Base-by-base conservation (phyloP, 2,329 filamentous ascomycete species). In the Trichoderma polysporum region DNA sequence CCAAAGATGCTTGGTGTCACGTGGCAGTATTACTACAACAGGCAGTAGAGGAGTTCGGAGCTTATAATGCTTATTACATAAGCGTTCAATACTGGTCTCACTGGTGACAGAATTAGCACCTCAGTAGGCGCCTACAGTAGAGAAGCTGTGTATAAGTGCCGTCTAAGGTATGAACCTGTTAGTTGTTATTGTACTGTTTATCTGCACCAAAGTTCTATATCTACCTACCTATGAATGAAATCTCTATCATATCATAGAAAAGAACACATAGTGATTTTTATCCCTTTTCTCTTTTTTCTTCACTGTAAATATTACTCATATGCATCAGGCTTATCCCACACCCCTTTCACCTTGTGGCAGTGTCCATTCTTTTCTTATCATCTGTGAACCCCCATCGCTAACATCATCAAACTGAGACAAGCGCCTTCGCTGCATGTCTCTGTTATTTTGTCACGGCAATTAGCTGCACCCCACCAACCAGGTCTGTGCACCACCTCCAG, bases 401-500 rank as follows among this genome's bases (percentile, higher is more conserved):
- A n/a, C n/a, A n/a, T n/a, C n/a, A n/a, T n/a, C 41, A 8, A 19
- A 19, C 9, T 49, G 29, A 60, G 57, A 60, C 29, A 59, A 15
- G 17, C 39, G 39, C 19, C 39, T 41, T n/a, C 8, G 39, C 41
- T 37, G 22, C 25, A 31, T 45, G 35, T 56, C 50, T 63, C 33
- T 17, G 17, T 47, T 54, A 50, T 63, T 64, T 45, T 47, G 50
- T 56, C 60, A n/a, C 13, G 13, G 27, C 3, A n/a, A 29, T 29
- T 15, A 62, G 37, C 31, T 29, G 37, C 37, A 64, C 60, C 60
- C 53, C 62, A 57, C 62, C 52, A 29, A 29, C 45, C 17, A 71
- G 74, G 73, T 66, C 74, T 69, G 74, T 75, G 74, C 74, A 66
- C 57, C 45, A 39, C 68, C 15, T 57, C 27, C 22, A 77, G 31